Percentiles rank a stretch among this genome's conserved stretches.
Conservation (phyloP, 2,329 filamentous ascomycete genomes). For the Scopulariopsis brevicaulis region DNA sequence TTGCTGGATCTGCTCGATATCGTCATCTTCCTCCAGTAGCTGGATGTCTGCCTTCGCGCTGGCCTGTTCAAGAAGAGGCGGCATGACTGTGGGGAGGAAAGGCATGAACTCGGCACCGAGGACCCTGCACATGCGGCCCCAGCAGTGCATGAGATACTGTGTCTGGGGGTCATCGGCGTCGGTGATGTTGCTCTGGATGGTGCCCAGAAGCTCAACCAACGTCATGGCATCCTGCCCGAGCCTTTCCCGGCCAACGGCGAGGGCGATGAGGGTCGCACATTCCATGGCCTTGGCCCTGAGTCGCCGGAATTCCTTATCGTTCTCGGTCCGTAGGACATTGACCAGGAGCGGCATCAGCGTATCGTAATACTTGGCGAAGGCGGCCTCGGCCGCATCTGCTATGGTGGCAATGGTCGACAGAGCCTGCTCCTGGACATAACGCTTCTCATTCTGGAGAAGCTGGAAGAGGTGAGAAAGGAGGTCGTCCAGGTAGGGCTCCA, state of each 20-base stretch:
- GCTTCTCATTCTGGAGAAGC: conserved; percentile 81
- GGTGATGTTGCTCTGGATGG: conserved; percentile 75
- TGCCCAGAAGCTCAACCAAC: conserved; percentile 76
- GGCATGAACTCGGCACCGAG: conserved; percentile 83
- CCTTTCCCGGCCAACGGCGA: conserved; percentile 88
- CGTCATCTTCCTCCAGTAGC: conserved; percentile 86
- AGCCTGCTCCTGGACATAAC: conserved; percentile 95
- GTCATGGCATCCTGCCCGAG: conserved; percentile 81
- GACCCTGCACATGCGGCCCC: conserved; percentile 97
- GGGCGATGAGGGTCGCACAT: conserved; percentile 88
- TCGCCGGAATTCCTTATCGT: conserved; percentile 84
- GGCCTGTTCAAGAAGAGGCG: conserved; percentile 79
- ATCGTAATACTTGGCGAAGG: conserved; percentile 91
- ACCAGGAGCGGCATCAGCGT: conserved; percentile 92
- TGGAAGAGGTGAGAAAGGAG: conserved; percentile 77
- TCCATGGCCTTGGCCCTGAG: conserved; percentile 98
- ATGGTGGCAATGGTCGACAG: conserved; percentile 97
- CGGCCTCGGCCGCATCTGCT: conserved; percentile 92
- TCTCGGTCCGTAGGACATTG: conserved; percentile 77
- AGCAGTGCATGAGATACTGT: conserved; percentile 96
- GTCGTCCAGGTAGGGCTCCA: conserved; percentile 88
- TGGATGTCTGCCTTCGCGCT: conserved; percentile 96
- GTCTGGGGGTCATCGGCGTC: conserved; percentile 93
- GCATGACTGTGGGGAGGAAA: conserved; percentile 88
- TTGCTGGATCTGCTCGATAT: conserved; percentile 83